Base-by-base conservation (phyloP, 805 yeast genomes). In the Alloascoidea hylecoeti region DNA sequence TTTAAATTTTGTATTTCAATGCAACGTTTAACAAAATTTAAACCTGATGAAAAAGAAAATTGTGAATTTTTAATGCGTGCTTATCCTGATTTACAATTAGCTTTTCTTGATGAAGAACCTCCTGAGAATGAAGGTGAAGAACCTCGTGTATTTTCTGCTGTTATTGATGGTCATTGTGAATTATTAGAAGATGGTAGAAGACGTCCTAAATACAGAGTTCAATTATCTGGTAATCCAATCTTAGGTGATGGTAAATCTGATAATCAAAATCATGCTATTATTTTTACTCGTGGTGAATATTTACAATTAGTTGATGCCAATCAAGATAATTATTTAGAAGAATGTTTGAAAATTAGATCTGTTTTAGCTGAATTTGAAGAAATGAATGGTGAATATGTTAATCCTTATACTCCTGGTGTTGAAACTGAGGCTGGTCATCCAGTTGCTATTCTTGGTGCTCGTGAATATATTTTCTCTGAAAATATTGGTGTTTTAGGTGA, bases 91-190 rank as follows among this genome's bases (percentile, higher is more conserved):
- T 63, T 83, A 49, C 84, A 78, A 56, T 85, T 89, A 60, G 95
- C 96, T 41, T 89, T 84, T 66, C 70, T 89, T 50, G 96, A 89
- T 51, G 95, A 88, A 66, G 95, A 83, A 59, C 81, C 94, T 3
- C 57, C 61, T 5, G 54, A 52, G 16, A 48, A 50, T 16, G 70
- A 63, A 30, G 71, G 67, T 5, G 66, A 60, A 5, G 65, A 55
- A 39, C 68, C 69, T 15, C 62, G 30, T 9, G 9, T 23, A n/a
- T 23, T 68, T 49, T 77, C 89, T 4, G 67, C 76, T 18, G 60
- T 81, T 56, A 70, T 82, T 49, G 94, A 82, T 60, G 82, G 83
- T 32, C 66, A 68, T 41, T 77, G 85, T 50, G 74, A 70, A 40
- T 63, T 78, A 37, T 49, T 69, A 36, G 75, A 68, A 35, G 63